Percentiles rank a stretch among this genome's conserved stretches.
Conservation (phyloP, 345 rosid species). For the Crucihimalaya himalaica region DNA sequence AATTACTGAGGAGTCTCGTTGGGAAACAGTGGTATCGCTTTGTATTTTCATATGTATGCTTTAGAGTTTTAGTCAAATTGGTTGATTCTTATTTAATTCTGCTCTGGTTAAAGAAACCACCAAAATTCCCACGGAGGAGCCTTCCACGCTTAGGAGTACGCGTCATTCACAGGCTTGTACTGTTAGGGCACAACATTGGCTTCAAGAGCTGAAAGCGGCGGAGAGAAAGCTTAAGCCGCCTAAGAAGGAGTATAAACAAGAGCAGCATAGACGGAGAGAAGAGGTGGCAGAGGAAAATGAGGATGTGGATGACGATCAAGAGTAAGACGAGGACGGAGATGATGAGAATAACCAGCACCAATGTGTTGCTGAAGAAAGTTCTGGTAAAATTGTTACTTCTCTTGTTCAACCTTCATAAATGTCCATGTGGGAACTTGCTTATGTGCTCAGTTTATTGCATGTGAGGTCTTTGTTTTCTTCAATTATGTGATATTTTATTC, state of each 20-base stretch:
- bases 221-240: slow-evolving; percentile 65
- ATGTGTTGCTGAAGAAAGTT: slow-evolving; percentile 48
- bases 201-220: slow-evolving; percentile 62
- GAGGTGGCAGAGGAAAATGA: slow-evolving; percentile 47
- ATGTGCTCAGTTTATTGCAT: slow-evolving; percentile 92
- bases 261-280: slow-evolving; percentile 25
- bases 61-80: too few relatives aligned
- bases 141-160: slow-evolving; percentile 53
- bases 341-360: slow-evolving; percentile 41
- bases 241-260: slow-evolving; percentile 54
- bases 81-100: too few relatives aligned
- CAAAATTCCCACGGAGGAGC: slow-evolving; percentile 27
- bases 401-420: slow-evolving; percentile 81
- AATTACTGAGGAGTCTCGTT: too few relatives aligned
- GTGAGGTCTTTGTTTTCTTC: slow-evolving; percentile 51
- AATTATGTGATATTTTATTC: background rate
- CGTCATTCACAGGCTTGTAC: slow-evolving; percentile 97
- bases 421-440: slow-evolving; percentile 99
- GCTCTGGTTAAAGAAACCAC: slow-evolving; percentile 21
- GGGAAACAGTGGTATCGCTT: too few relatives aligned
- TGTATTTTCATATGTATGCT: too few relatives aligned
- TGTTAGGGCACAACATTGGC: slow-evolving; percentile 75
- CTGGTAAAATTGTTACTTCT: slow-evolving; percentile 66
- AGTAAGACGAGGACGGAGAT: slow-evolving; percentile 46
- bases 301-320: slow-evolving; percentile 53